Evolutionary conservation across 192 early-diverging fungal genomes (phyloP).

Genomic region (Dispira simplex): DNA sequence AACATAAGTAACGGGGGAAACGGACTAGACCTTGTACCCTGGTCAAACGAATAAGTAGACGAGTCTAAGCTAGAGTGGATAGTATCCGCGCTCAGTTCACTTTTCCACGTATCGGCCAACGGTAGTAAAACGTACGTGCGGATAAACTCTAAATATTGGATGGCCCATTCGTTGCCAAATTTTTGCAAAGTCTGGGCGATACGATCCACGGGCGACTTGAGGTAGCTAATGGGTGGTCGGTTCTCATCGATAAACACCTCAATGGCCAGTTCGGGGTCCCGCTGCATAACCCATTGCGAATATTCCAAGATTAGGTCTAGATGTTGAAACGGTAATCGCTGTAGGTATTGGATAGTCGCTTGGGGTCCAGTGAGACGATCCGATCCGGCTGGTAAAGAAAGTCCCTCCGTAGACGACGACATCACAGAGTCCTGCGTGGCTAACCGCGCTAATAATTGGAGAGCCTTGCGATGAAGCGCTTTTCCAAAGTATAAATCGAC

Average conservation of each 20-base stretch:
- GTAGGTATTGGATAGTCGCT: conserved; percentile 57
- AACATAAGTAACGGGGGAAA: background rate
- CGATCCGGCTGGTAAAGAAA: conserved; percentile 12
- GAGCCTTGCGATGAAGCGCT: conserved; percentile 74
- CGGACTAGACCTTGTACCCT: background rate
- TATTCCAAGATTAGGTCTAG: conserved; percentile 76
- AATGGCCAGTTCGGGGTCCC: conserved; percentile 45
- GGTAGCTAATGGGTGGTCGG: background rate
- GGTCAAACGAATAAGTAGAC: background rate
- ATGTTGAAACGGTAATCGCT: conserved; percentile 56
- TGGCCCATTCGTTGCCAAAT: background rate
- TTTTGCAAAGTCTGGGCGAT: background rate
- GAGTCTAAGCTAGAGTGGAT: background rate
- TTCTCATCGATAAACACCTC: conserved; percentile 27
- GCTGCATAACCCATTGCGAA: conserved; percentile 58
- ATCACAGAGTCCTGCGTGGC: conserved; percentile 11
- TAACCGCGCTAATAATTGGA: conserved; percentile 60
- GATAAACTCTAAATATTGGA: conserved; percentile 7
- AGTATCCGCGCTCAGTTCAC: background rate
- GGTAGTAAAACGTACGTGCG: background rate
- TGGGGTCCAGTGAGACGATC: conserved; percentile 42
- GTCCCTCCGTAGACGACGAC: too few relatives aligned
- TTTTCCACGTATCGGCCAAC: background rate
- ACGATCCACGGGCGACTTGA: conserved; percentile 1
- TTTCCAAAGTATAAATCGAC: conserved; percentile 92